Evolutionary conservation across 495 filamentous ascomycete genomes (phyloP), one percentile per base, ranked within the genome.

Genomic region (Aspergillus diversus): DNA sequence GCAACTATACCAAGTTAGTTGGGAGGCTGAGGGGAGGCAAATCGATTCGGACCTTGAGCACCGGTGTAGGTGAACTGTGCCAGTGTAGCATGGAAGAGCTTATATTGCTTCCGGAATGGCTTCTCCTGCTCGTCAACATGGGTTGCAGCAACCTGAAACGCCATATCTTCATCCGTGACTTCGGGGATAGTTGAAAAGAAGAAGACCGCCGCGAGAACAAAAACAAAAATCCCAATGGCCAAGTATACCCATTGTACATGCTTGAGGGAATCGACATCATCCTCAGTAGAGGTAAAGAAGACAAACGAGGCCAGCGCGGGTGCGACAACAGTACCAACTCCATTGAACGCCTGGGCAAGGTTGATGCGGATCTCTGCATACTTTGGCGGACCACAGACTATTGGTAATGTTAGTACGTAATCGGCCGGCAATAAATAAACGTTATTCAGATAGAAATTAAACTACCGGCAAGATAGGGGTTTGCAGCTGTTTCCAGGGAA

Each of bases 211-310:
- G 84, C 85, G 17, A 90, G 83, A 31, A 83, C 74, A 52, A 88
- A 89, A 58, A 88, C 88, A 63, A 92, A 87, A 43, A 89, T 84
- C 4, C 89, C 89, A 55, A 91, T 86, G 53, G 83, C 88, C 0
- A 92, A 81, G 68, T 92, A 93, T 0, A 88, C 75, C 89, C 90
- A 92, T 71, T 93, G 90, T 21, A 93, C 89, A 33, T 78, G 80
- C 66, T 80, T 74, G 5, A 86, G 71, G 7, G 76, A 75, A 0
- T 72, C 33, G 2, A 75, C 75, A 53, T 88, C 82, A 52, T 90
- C 81, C 13, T 68, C 72, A 17, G 73, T 79, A 15, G 75, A 68
- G 7, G 72, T 75, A 72, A 92, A 92, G 74, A 91, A 89, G 21
- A 86, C 88, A 57, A 85, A 87, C 12, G 88, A 84, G 4, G 86